Percentiles rank a stretch among this genome's conserved stretches.
These are phyloP conservation scores for Asterochloris erici DNA, from an alignment of 139 green algal species.

Conservation along the genomic window DNA sequence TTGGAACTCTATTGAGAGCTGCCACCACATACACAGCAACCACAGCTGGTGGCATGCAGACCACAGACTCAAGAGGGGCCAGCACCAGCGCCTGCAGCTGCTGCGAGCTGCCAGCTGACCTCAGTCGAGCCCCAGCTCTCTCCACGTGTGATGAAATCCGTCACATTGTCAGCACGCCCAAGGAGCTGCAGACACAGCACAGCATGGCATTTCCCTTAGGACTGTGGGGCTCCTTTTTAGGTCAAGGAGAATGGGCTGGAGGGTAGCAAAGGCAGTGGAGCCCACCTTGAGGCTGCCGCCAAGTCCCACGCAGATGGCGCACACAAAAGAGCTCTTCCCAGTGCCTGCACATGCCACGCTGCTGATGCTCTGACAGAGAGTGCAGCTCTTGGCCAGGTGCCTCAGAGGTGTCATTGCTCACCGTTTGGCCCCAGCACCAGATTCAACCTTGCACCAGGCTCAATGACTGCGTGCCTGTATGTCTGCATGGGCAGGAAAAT, in stretches of 20 bases:
- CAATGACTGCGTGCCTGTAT: conserved; percentile 62
- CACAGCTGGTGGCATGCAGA: background rate
- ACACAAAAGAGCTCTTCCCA: conserved; percentile 93
- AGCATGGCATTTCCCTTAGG: background rate
- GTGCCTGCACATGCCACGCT: conserved; percentile 51
- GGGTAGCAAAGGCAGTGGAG: background rate
- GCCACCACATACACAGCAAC: background rate
- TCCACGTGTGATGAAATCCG: conserved; percentile 75
- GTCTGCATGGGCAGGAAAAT: conserved; percentile 49
- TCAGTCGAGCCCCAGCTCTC: conserved; percentile 47
- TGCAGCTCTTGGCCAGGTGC: background rate
- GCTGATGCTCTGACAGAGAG: background rate
- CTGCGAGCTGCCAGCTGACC: conserved; percentile 64
- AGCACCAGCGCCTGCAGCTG: background rate
- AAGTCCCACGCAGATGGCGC: conserved; percentile 85
- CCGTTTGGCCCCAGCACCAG: conserved; percentile 94
- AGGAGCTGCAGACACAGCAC: conserved; percentile 52
- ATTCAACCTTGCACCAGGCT: conserved; percentile 82
- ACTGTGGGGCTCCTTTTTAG: background rate
- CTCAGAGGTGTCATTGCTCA: conserved; percentile 19
- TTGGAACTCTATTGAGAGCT: background rate
- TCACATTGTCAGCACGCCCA: conserved; percentile 72
- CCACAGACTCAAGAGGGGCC: no score
- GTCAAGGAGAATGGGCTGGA: background rate
- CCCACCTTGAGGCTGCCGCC: conserved; percentile 42